A percentile compares a stretch with the other conserved stretches of the same genome.
phyloP scores from a whole-genome alignment of 441 rosid genomes.

The Populus tomentosa region DNA sequence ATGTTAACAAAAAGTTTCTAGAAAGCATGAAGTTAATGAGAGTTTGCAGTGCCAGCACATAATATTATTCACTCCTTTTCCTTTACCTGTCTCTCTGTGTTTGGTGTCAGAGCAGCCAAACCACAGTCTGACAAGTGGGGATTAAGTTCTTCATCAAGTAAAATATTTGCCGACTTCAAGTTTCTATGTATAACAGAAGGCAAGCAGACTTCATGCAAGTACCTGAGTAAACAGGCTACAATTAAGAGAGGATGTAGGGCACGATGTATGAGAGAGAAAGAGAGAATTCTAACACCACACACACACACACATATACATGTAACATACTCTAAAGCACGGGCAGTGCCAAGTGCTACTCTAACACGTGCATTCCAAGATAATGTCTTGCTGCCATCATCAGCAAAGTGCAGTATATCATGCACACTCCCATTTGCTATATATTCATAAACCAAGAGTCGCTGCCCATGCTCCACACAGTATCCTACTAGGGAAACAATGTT shows the following conservation, averaged over 20 bases:
- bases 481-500: conserved; percentile 79
- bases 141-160: conserved; percentile 89
- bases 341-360: conserved; percentile 90
- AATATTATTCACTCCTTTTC: neutral
- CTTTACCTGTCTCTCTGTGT: conserved; percentile 84
- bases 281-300: conserved; percentile 13
- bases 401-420: conserved; percentile 79
- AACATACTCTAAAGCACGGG: conserved; percentile 94
- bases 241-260: conserved; percentile 11
- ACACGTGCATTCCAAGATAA: conserved; percentile 94
- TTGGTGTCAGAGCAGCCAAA: conserved; percentile 85
- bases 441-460: conserved; percentile 86
- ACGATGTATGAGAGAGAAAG: neutral
- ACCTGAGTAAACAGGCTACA: conserved; percentile 40
- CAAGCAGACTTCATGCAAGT: conserved; percentile 95
- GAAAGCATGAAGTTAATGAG: neutral
- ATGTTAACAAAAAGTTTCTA: neutral
- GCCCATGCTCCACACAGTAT: conserved; percentile 92
- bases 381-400: conserved; percentile 60
- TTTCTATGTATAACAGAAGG: conserved; percentile 93
- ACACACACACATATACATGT: conserved; percentile 11
- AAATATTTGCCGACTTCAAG: conserved; percentile 91
- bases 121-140: conserved; percentile 92
- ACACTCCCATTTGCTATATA: conserved; percentile 61
- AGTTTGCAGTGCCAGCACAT: neutral